Base-by-base conservation (phyloP, 1,139 yeast genomes). In the Debaryomyces nepalensis region DNA sequence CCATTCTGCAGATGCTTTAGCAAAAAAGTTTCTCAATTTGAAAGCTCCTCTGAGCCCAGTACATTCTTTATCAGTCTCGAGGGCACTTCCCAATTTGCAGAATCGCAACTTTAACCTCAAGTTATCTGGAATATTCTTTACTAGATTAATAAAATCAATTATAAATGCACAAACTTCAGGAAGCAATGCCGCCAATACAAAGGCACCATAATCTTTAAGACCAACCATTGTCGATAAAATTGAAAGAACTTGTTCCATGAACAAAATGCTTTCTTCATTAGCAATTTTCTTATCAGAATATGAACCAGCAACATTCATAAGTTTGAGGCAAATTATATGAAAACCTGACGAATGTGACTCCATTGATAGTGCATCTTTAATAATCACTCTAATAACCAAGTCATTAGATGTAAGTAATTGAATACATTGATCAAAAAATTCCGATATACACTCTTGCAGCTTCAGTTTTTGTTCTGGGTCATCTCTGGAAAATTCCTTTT, bases 1-100 rank as follows among this genome's bases (percentile, higher is more conserved):
- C 91, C 95, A 87, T 33, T 78, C 84, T 14, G 82, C 76, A 4
- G 79, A 75, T 7, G 75, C 60, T 49, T 81, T 76, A 3, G 89
- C 79, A 63, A 81, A 78, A 35, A 65, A 65, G 57, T 86, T 87
- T 52, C 93, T 78, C 11, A 77, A 51, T 39, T 70, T 69, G 49
- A 74, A 74, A 29, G 84, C 86, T 33, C 91, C 89, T 29, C 72
- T 64, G 22, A 76, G 51, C 0, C 79, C 75, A 22, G 68, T 49
- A 23, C 66, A 61, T 5, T 56, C 58, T 42, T 69, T 64, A 35
- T 70, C 68, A 4, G 57, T 43, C 38, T 83, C 84, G 33, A 84
- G 66, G 2, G 76, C 71, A 27, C 72, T 70, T 5, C 74, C 68
- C 49, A 83, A 64, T 50, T 80, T 78, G 44, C 88, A 81, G 52